phyloP scores from a whole-genome alignment of 768 basidiomycete species.

The Mycena galopus region DNA sequence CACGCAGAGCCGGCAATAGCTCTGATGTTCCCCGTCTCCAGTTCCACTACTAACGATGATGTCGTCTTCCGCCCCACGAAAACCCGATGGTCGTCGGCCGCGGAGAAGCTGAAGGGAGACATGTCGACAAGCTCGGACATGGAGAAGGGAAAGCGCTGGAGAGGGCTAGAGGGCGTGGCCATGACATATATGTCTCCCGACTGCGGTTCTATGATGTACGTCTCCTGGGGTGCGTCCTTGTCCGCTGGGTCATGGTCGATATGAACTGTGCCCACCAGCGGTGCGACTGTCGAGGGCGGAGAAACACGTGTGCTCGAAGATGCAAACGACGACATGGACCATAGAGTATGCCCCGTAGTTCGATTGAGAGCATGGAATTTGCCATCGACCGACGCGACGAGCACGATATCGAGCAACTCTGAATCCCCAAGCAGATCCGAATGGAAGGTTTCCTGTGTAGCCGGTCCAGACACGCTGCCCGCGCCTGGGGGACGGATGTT shows the following conservation, averaged over 20 bases:
- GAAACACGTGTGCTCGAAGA: conserved; percentile 49
- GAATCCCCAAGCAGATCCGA: conserved; percentile 57
- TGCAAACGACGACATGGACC: conserved; percentile 85
- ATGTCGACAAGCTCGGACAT: conserved; percentile 94
- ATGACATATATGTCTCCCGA: conserved; percentile 94
- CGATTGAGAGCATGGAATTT: conserved; percentile 94
- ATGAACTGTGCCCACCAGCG: conserved; percentile 81
- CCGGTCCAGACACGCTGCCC: background rate
- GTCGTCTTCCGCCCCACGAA: conserved; percentile 96
- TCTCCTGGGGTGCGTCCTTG: conserved; percentile 72
- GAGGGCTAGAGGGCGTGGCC: conserved; percentile 71
- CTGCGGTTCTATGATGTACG: conserved; percentile 95
- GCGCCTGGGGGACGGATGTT: no score
- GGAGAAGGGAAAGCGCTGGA: conserved; percentile 91
- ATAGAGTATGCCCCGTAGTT: conserved; percentile 82
- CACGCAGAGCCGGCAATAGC: conserved; percentile 81
- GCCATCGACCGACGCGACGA: conserved; percentile 94
- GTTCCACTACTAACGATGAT: conserved; percentile 77
- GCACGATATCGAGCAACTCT: conserved; percentile 83
- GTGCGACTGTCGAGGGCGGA: conserved; percentile 68
- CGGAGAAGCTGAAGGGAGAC: conserved; percentile 84
- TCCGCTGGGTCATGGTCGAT: conserved; percentile 66
- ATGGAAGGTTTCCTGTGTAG: background rate
- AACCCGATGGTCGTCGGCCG: conserved; percentile 72
- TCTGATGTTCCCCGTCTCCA: conserved; percentile 85